A percentile compares a stretch with the other conserved stretches of the same genome.
Evolutionary conservation across 805 yeast genomes (phyloP).

Genomic region (Blastobotrys peoriensis): DNA sequence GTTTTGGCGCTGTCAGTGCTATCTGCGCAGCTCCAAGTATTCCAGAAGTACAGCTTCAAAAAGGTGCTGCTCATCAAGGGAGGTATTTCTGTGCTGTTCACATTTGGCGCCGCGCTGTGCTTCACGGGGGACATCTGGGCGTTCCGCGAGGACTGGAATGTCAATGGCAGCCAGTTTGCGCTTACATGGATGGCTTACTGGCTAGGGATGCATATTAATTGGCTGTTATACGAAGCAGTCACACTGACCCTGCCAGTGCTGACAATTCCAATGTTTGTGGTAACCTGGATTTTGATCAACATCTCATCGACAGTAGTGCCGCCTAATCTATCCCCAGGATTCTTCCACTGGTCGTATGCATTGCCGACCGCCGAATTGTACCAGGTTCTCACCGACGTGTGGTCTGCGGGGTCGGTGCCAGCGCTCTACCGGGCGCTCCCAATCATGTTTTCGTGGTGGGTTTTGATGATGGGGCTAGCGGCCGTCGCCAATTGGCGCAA

Average conservation of each 20-base stretch:
- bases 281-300: constrained; percentile 9
- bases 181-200: constrained; percentile 13
- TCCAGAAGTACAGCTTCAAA: not conserved
- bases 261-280: constrained; percentile 6
- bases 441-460: constrained; percentile 8
- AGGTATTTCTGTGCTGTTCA: constrained; percentile 1
- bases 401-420: constrained; percentile 11
- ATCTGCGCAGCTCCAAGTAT: not conserved
- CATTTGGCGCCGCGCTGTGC: constrained; percentile 5
- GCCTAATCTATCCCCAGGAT: constrained; percentile 7
- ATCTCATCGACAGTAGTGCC: constrained; percentile 9
- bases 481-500: not conserved
- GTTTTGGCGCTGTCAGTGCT: constrained; percentile 3
- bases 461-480: not conserved
- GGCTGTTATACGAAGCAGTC: constrained; percentile 1
- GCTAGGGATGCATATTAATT: constrained; percentile 6
- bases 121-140: constrained; percentile 13
- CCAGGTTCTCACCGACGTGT: constrained; percentile 10
- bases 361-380: constrained; percentile 11
- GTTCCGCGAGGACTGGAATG: constrained; percentile 11
- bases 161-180: constrained; percentile 12
- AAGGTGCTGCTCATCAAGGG: not conserved
- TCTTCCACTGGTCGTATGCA: constrained; percentile 13
- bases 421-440: constrained; percentile 12
- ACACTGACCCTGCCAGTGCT: constrained; percentile 5